Percentiles rank a stretch among this genome's conserved stretches.
Evolutionary conservation across 148 eudicot species (phyloP).

Genomic region (Selenicereus undatus): DNA sequence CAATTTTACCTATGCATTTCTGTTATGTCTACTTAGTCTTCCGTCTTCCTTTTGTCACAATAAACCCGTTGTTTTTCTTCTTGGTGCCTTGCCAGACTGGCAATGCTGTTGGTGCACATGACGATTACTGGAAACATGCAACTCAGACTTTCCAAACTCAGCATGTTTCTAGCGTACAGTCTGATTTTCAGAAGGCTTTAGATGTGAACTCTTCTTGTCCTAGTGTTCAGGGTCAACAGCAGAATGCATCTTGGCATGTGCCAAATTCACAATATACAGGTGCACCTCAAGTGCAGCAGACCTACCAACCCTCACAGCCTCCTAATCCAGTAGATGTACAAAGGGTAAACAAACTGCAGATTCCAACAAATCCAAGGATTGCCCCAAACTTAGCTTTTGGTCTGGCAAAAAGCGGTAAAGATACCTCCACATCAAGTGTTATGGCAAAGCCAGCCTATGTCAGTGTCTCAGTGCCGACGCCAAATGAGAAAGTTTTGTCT

Average conservation of each 20-base stretch:
- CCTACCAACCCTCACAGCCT: slow-evolving; percentile 49
- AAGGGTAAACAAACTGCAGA: slow-evolving; percentile 72
- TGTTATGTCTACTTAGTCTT: slow-evolving; percentile 8
- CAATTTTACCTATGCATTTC: neutral
- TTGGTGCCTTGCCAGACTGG: slow-evolving; percentile 49
- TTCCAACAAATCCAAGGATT: slow-evolving; percentile 89
- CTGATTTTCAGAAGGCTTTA: slow-evolving; percentile 47
- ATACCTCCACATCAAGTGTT: slow-evolving; percentile 41
- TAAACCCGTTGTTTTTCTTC: neutral
- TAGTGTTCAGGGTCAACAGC: slow-evolving; percentile 59
- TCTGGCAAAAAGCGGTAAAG: slow-evolving; percentile 50
- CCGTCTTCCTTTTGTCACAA: neutral
- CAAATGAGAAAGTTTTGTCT: slow-evolving; percentile 43
- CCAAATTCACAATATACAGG: slow-evolving; percentile 41
- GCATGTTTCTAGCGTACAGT: slow-evolving; percentile 32
- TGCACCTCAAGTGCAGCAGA: slow-evolving; percentile 45
- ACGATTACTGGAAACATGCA: slow-evolving; percentile 72
- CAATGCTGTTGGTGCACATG: slow-evolving; percentile 41
- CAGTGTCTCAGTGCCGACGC: slow-evolving; percentile 63
- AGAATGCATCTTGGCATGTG: slow-evolving; percentile 36
- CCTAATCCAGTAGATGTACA: slow-evolving; percentile 51
- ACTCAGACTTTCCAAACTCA: slow-evolving; percentile 51
- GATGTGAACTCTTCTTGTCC: slow-evolving; percentile 46
- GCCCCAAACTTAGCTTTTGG: slow-evolving; percentile 61
- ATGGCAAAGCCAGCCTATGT: slow-evolving; percentile 82